These are phyloP conservation scores for Xylaria sp. DNA, from an alignment of 2,329 filamentous ascomycete genomes.

Conservation along the genomic window DNA sequence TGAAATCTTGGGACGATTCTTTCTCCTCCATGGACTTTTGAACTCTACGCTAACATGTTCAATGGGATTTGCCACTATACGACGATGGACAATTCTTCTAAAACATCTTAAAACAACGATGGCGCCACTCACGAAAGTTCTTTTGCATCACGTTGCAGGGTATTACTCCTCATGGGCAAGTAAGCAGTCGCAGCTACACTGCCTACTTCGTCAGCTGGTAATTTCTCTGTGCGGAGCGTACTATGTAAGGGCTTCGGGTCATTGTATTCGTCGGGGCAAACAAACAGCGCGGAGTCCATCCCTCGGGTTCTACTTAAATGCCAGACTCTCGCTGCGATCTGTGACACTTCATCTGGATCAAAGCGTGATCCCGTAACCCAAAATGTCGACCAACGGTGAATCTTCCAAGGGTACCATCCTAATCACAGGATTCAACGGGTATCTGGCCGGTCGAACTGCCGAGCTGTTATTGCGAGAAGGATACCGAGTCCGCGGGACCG, in stretches of 20 bases:
- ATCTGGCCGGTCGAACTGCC: conserved; percentile 45
- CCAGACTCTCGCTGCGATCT: conserved; percentile 13
- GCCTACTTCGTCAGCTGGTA: not conserved
- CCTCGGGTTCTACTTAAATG: conserved; percentile 16
- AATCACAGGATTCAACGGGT: conserved; percentile 48
- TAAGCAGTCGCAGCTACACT: conserved; percentile 6
- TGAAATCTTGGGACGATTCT: conserved; percentile 10
- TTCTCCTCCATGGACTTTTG: conserved; percentile 7
- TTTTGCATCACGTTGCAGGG: conserved; percentile 4
- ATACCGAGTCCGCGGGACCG: conserved; percentile 46
- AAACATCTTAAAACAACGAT: not conserved
- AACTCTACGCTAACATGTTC: not conserved
- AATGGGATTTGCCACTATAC: not conserved
- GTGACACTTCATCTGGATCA: not conserved
- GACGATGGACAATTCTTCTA: not conserved
- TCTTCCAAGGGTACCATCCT: conserved; percentile 37
- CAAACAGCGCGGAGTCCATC: conserved; percentile 21
- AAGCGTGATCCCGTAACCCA: not conserved
- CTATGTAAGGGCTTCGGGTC: not conserved
- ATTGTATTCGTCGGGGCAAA: not conserved
- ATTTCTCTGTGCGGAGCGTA: not conserved
- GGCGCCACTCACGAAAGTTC: not conserved
- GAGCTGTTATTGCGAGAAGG: conserved; percentile 42
- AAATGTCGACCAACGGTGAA: conserved; percentile 18
- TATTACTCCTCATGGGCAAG: not conserved